Percentiles rank a stretch among this genome's conserved stretches.
phyloP scores from a whole-genome alignment of 495 filamentous ascomycete genomes.

The Bryoglossum gracile region DNA sequence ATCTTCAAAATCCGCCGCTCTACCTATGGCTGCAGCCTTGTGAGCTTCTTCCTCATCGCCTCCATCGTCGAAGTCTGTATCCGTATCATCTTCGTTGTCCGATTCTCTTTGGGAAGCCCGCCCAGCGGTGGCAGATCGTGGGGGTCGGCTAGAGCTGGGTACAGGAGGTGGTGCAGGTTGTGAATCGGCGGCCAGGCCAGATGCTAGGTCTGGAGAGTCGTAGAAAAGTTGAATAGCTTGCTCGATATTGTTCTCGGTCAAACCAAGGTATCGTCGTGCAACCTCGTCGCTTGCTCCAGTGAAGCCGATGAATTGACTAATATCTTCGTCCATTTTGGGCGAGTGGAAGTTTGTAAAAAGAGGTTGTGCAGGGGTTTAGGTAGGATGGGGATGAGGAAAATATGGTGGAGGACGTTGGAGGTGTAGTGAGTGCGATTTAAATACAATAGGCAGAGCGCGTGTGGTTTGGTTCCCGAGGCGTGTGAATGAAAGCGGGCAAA shows the following conservation, averaged over 20 bases:
- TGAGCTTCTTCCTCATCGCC: conserved; percentile 15
- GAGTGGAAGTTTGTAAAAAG: too few relatives aligned
- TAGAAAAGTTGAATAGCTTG: conserved; percentile 88
- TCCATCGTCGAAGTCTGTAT: conserved; percentile 54
- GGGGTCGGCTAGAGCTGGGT: conserved; percentile 18
- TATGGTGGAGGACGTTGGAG: too few relatives aligned
- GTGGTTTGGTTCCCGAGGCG: too few relatives aligned
- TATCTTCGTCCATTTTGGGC: conserved; percentile 60
- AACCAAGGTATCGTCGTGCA: conserved; percentile 70
- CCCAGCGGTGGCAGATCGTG: conserved; percentile 8
- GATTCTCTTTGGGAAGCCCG: conserved; percentile 39
- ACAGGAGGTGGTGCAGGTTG: conserved; percentile 19
- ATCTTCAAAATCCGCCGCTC: conserved; percentile 52
- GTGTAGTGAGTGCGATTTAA: too few relatives aligned
- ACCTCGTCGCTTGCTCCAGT: conserved; percentile 54
- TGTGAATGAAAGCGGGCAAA: too few relatives aligned
- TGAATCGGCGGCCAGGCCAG: conserved; percentile 35
- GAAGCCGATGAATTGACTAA: conserved; percentile 58
- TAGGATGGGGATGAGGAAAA: too few relatives aligned
- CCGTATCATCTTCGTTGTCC: conserved; percentile 59
- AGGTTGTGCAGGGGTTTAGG: too few relatives aligned
- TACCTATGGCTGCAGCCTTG: conserved; percentile 8
- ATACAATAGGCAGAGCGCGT: too few relatives aligned
- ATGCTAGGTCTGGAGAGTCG: conserved; percentile 64
- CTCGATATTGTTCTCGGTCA: conserved; percentile 73